These are phyloP conservation scores for Teratosphaeria viscida DNA, from an alignment of 2,329 filamentous ascomycete genomes.

Conservation along the genomic window DNA sequence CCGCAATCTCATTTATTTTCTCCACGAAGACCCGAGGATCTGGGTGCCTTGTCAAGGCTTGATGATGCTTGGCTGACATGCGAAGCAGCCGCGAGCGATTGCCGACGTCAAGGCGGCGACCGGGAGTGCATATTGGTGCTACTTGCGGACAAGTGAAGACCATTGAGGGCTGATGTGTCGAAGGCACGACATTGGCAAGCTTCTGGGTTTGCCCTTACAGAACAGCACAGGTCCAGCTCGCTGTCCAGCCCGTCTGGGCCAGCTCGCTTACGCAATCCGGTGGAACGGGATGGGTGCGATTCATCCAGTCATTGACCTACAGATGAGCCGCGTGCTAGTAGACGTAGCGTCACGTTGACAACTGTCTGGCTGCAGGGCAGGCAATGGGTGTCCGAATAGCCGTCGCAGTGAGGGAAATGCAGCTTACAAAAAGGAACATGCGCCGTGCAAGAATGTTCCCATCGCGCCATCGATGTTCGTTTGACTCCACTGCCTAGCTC, in stretches of 20 bases:
- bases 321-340: background rate
- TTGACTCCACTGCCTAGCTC: background rate
- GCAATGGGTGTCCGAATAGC: background rate
- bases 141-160: background rate
- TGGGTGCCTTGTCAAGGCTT: conserved; percentile 7
- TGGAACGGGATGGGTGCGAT: background rate
- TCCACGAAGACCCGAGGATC: conserved; percentile 5
- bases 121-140: background rate
- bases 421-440: no score
- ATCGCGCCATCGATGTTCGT: no score
- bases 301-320: background rate
- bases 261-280: background rate
- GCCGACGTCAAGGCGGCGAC: background rate
- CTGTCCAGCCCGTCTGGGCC: background rate
- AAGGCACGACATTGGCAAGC: background rate
- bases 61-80: background rate
- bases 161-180: background rate
- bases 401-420: no score
- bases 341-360: background rate
- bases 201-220: background rate
- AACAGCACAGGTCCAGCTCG: background rate
- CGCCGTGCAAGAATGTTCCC: no score
- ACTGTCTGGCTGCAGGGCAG: background rate
- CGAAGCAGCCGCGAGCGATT: background rate
- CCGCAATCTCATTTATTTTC: background rate